These are phyloP conservation scores for Planoprotostelium fungivorum DNA, from an alignment of 78 protist genomes.

Conservation along the genomic window DNA sequence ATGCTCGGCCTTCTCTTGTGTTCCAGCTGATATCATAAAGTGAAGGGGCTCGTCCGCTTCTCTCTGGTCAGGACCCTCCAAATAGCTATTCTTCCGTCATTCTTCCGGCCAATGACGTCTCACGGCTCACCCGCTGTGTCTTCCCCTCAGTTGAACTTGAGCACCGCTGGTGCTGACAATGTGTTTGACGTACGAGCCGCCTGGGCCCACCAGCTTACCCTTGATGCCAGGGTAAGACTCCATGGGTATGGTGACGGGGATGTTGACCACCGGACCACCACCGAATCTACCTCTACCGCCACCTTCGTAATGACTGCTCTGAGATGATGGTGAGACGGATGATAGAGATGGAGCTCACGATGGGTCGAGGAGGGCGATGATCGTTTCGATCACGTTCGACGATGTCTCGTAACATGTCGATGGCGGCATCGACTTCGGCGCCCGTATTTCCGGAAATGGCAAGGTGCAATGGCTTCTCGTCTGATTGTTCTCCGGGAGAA, in stretches of 20 bases:
- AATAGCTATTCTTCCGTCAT: background rate
- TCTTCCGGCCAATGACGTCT: no score
- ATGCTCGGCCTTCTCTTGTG: background rate
- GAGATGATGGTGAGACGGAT: background rate
- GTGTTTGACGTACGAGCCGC: background rate
- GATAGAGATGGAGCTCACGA: background rate
- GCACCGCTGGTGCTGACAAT: background rate
- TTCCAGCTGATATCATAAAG: background rate
- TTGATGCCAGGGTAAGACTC: background rate
- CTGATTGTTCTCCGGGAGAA: background rate
- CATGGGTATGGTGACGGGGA: background rate
- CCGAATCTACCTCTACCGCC: background rate
- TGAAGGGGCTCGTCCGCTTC: background rate
- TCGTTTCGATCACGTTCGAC: background rate
- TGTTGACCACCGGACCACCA: background rate
- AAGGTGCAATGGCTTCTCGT: background rate
- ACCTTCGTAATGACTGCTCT: background rate
- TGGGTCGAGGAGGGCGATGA: no score
- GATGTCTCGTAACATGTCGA: background rate
- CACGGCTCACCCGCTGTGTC: background rate
- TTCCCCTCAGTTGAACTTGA: background rate
- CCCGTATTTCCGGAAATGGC: background rate
- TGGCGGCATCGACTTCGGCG: background rate
- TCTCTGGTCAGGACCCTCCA: background rate
- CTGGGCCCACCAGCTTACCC: background rate